These are phyloP conservation scores for Gremmenia infestans DNA, from an alignment of 2,329 filamentous ascomycete genomes.

Conservation along the genomic window DNA sequence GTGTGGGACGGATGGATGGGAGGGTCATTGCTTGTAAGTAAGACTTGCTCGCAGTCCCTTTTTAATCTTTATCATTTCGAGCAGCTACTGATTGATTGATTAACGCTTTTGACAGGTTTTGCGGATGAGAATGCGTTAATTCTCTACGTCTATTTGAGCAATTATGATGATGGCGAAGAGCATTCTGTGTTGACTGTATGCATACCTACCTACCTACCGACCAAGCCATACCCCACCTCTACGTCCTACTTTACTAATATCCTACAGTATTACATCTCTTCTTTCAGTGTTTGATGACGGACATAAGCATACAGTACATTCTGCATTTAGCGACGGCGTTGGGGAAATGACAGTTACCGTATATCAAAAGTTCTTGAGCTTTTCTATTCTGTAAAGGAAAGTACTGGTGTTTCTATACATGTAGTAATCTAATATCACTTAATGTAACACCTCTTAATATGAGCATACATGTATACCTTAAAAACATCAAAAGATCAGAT, in stretches of 20 bases:
- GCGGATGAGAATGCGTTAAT: constrained; percentile 75
- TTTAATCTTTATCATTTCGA: constrained; percentile 4
- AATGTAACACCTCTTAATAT: no score
- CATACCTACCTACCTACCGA: constrained; percentile 4
- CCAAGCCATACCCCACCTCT: no score
- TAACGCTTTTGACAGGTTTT: constrained; percentile 46
- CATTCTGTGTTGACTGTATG: constrained; percentile 73
- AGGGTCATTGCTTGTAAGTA: constrained; percentile 81
- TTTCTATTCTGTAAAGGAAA: no score
- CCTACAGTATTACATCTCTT: constrained; percentile 52
- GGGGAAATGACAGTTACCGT: background rate
- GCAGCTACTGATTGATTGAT: constrained; percentile 16
- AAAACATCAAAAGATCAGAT: background rate
- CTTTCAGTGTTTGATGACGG: constrained; percentile 40
- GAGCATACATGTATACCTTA: no score
- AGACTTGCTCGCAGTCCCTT: no score
- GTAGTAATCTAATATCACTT: no score
- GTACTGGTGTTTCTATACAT: no score
- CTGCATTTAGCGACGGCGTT: constrained; percentile 21
- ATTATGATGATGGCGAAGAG: constrained; percentile 62
- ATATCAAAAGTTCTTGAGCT: background rate
- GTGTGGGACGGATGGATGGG: constrained; percentile 82
- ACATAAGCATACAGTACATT: background rate
- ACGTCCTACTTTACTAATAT: constrained; percentile 3
- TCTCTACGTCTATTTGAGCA: constrained; percentile 74